Evolutionary conservation across 495 filamentous ascomycete species (phyloP), one percentile per base, ranked within the genome.

Genomic region (Penicillium coffeae): DNA sequence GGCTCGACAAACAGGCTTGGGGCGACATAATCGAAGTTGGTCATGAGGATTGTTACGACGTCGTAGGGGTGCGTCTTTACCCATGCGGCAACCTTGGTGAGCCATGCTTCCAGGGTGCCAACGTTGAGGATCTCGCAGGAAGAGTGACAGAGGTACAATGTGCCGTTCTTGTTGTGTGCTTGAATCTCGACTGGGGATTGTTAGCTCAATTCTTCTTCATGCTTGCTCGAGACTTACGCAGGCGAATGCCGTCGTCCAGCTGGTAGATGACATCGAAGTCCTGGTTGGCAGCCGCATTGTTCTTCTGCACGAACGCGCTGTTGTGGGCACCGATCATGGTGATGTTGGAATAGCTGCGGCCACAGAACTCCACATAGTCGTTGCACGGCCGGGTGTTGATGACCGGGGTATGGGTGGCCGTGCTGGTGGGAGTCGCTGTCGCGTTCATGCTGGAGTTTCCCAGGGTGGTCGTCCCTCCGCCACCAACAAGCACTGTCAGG

Each of bases 251-350:
- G 54, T 94, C 89, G 59, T 95, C 79, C 22, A 97, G 71, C 69
- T 97, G 92, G 39, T 77, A 63, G 4, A 74, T 73, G 37, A 96
- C 88, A 39, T 70, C 64, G 30, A 86, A 69, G 4, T 73, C 68
- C 64, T 97, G 92, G 63, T 96, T 97, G 45, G 86, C 77, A 1
- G 85, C 89, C 2, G 82, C 78, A 63, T 87, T 86, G 59, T 86
- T 81, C 58, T 74, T 57, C 25, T 60, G 37, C 18, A 82, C 79
- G 62, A 97, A 97, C 15, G 90, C 87, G 25, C 85, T 90, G 71
- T 96, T 96, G 70, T 97, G 85, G 12, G 87, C 85, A 16, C 85
- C 87, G 3, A 97, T 82, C 60, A 88, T 75, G 45, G 90, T 93
- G 63, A 97, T 88, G 64, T 96, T 93, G 70, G 86, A 87, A 61